Evolutionary conservation across 352 stramenopile genomes (phyloP), one percentile per base, ranked within the genome.

Genomic region (Globisporangium cederbergense): DNA sequence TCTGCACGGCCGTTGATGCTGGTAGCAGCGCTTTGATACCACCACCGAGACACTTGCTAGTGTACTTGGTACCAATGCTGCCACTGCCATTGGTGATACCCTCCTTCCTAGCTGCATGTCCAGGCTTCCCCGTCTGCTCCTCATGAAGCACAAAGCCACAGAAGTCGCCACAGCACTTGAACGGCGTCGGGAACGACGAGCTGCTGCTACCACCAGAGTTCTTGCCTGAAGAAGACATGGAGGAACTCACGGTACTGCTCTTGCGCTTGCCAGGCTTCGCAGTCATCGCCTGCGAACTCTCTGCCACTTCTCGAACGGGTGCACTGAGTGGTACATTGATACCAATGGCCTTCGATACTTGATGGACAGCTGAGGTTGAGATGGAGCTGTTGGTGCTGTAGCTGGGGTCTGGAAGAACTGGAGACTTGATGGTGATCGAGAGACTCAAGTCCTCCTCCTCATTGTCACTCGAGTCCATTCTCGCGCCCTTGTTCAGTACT

Each of bases 141-240:
- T 81, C 64, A 45, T 79, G 67, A 34, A 89, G 20, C 14, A 73
- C 62, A 43, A 90, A 85, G 52, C 73, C 71, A 65, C 83, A 92
- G 57, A 92, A 92, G 58, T 92, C 83, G 16, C 85, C 83, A 32
- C 73, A 85, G 73, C 86, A 92, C 62, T 89, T 88, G 74, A 91
- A 94, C 3, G 79, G 83, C 36, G 79, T 90, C 20, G 78, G 78
- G 68, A 88, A 90, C 10, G 66, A 78, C 1, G 47, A 61, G 18
- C 22, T 52, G 43, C 13, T 53, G 34, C 30, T 52, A 20, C 18
- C n/a, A 13, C 30, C 4, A 11, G 32, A 45, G 3, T 18, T 32
- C 25, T 36, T 30, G 52, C 32, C 25, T 30, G 52, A 46, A 16
- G 30, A n/a, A 20, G 43, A 49, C 43, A 6, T 22, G 18, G 18